Percentiles rank a stretch among this genome's conserved stretches.
These are phyloP conservation scores for Paramecium bursaria DNA, from an alignment of 73 alveolate genomes.

Conservation along the genomic window DNA sequence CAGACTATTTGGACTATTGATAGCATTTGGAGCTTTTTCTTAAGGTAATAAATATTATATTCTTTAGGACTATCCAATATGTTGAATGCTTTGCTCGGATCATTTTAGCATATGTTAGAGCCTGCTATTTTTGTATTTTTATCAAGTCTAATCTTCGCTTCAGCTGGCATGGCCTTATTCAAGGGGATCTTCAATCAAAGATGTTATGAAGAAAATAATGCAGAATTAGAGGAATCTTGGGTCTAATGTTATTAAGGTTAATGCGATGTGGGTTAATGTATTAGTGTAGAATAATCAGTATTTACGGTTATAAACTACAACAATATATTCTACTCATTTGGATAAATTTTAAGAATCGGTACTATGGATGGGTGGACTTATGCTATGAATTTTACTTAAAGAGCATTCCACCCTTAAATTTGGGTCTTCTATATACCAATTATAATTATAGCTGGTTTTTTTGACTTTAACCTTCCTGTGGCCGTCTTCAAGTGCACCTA, in stretches of 20 bases:
- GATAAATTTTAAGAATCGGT: constrained; percentile 17
- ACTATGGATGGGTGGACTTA: constrained; percentile 54
- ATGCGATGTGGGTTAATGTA: constrained; percentile 20
- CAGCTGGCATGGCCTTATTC: constrained; percentile 9
- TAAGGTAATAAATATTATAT: background rate
- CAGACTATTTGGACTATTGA: constrained; percentile 25
- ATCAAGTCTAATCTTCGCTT: constrained; percentile 15
- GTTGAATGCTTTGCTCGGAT: constrained; percentile 5
- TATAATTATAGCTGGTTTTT: constrained; percentile 21
- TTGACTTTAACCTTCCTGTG: constrained; percentile 37
- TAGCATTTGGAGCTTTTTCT: constrained; percentile 24
- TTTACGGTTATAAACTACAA: background rate
- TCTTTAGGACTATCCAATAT: constrained; percentile 6
- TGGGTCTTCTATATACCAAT: constrained; percentile 27
- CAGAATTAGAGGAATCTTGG: too few species aligned
- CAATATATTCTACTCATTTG: constrained; percentile 10
- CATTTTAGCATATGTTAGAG: constrained; percentile 8
- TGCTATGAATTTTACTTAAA: constrained; percentile 26
- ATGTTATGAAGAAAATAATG: constrained; percentile 16
- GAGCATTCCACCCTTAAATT: constrained; percentile 23
- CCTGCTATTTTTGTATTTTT: constrained; percentile 1
- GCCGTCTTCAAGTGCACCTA: constrained; percentile 22
- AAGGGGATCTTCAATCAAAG: constrained; percentile 31
- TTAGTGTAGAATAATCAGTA: too few species aligned
- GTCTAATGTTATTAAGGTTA: constrained; percentile 26